phyloP scores from a whole-genome alignment of 1,284 basidiomycete genomes.

The Tetrapyrgos nigripes region DNA sequence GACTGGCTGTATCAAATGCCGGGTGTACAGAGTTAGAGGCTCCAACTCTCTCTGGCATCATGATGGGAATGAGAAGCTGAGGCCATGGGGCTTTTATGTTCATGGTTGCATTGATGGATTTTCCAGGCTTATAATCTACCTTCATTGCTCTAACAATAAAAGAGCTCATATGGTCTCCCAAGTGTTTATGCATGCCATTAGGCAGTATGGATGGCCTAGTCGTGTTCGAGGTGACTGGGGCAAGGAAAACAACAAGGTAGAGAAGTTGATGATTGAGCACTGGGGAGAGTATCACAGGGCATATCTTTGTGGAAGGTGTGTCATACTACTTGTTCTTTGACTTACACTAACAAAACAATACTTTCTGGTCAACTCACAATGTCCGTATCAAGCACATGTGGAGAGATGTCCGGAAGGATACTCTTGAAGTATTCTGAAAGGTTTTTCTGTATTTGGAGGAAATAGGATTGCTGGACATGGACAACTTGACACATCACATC shows the following conservation, averaged over 20 bases:
- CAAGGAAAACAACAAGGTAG: constrained; percentile 34
- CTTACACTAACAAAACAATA: neutral
- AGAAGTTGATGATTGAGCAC: constrained; percentile 22
- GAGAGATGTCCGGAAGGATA: constrained; percentile 6
- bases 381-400: constrained; percentile 14
- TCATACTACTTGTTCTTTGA: neutral
- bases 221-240: constrained; percentile 35
- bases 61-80: constrained; percentile 24
- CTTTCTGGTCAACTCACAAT: constrained; percentile 14
- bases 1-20: constrained; percentile 15
- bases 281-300: constrained; percentile 17
- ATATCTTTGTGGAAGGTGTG: constrained; percentile 16
- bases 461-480: constrained; percentile 16
- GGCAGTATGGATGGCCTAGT: constrained; percentile 27
- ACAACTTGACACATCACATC: constrained; percentile 21
- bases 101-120: constrained; percentile 42
- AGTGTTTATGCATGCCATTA: constrained; percentile 25
- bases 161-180: constrained; percentile 27
- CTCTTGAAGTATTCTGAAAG: constrained; percentile 14
- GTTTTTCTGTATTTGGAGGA: constrained; percentile 18
- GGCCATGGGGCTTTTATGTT: constrained; percentile 23
- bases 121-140: constrained; percentile 32
- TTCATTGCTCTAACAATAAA: constrained; percentile 31
- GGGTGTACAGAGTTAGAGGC: constrained; percentile 22
- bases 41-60: constrained; percentile 25